Conservation (phyloP, 331 rosid species). For the Cydonia oblonga region DNA sequence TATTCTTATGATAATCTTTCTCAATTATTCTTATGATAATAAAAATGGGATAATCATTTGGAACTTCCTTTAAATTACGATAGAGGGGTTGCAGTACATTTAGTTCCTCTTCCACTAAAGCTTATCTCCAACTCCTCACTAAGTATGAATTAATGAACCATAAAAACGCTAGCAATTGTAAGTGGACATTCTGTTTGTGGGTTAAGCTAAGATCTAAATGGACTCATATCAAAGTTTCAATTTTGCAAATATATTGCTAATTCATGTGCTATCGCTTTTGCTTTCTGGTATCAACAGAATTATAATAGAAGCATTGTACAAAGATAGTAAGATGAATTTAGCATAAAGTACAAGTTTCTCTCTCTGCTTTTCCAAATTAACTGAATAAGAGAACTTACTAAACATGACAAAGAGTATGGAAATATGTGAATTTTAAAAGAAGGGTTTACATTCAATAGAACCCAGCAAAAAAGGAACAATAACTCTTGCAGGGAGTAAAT, state of each 20-base stretch:
- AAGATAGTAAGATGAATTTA: background rate
- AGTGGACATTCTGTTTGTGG: background rate
- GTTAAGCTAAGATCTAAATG: background rate
- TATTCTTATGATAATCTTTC: background rate
- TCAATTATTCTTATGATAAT: too few relatives aligned
- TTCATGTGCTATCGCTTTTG: background rate
- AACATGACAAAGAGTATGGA: background rate
- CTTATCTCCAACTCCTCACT: background rate
- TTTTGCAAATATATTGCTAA: background rate
- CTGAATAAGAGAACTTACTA: background rate
- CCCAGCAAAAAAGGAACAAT: slow-evolving; percentile 14
- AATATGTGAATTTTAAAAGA: background rate
- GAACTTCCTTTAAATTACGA: background rate
- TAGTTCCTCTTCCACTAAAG: background rate
- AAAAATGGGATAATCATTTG: background rate
- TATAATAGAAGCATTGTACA: background rate
- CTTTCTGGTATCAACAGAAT: background rate
- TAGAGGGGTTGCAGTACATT: background rate
- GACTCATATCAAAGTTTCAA: background rate
- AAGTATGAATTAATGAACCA: background rate
- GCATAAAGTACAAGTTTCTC: background rate
- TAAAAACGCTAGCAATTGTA: background rate
- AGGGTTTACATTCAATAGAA: background rate
- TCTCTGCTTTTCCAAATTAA: background rate
- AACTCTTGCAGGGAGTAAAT: slow-evolving; percentile 17